A percentile compares a stretch with the other conserved stretches of the same genome.
phyloP scores from a whole-genome alignment of 202 grass and related monocot genomes.

The Dendrocalamus latiflorus region DNA sequence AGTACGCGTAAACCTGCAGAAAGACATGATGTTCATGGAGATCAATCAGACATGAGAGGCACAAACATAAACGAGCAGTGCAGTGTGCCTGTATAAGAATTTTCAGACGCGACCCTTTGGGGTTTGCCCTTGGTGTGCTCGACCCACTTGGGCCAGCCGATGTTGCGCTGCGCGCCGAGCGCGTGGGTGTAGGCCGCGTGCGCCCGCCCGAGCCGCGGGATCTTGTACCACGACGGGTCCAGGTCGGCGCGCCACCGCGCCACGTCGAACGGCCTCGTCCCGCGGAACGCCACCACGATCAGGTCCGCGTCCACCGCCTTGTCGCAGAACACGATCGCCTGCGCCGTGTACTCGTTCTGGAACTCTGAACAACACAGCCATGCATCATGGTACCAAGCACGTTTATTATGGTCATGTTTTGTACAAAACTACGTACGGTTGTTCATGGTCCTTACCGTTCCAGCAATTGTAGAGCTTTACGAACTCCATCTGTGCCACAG shows the following conservation, averaged over 20 bases:
- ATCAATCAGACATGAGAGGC: not conserved
- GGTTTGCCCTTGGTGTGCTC: slow-evolving; percentile 34
- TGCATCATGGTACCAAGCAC: not conserved
- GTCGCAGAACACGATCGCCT: slow-evolving; percentile 76
- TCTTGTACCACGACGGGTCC: slow-evolving; percentile 64
- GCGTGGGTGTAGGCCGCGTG: slow-evolving; percentile 68
- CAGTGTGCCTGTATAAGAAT: not conserved
- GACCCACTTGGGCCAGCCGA: slow-evolving; percentile 45
- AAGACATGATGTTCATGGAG: not conserved
- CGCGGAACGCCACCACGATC: slow-evolving; percentile 76
- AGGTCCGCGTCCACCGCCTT: slow-evolving; percentile 53
- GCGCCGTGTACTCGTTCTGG: slow-evolving; percentile 46
- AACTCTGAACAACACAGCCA: slow-evolving; percentile 42
- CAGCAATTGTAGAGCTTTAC: slow-evolving; percentile 74
- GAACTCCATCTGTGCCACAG: slow-evolving; percentile 53
- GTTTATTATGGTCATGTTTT: not conserved
- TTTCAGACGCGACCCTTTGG: not conserved
- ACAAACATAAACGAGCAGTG: not conserved
- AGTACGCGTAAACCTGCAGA: slow-evolving; percentile 55
- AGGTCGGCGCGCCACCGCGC: slow-evolving; percentile 65
- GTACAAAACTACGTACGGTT: not conserved
- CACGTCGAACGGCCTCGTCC: slow-evolving; percentile 59
- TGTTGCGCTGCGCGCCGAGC: slow-evolving; percentile 65
- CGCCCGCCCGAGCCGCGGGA: slow-evolving; percentile 56
- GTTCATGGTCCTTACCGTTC: slow-evolving; percentile 44